These are phyloP conservation scores for Colletotrichum eremochloae DNA, from an alignment of 2,329 filamentous ascomycete genomes.

Conservation along the genomic window DNA sequence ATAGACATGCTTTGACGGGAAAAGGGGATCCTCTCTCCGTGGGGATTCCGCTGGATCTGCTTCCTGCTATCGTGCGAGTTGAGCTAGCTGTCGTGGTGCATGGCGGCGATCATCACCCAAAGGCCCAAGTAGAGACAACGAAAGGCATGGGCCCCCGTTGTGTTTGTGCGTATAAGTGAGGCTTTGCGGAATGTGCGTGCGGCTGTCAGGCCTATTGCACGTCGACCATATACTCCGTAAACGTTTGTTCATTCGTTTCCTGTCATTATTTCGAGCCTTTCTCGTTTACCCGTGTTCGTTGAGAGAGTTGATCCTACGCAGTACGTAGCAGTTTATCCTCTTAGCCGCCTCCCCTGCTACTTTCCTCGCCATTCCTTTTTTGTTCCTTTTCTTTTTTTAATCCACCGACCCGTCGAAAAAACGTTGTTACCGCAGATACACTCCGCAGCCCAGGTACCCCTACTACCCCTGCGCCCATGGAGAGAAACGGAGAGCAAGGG, in stretches of 20 bases:
- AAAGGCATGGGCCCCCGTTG: background rate
- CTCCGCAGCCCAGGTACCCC: background rate
- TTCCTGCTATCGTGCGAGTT: too few species aligned
- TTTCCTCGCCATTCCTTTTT: conserved; percentile 33
- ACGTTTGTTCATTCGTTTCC: background rate
- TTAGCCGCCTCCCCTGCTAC: background rate
- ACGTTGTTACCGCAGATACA: conserved; percentile 40
- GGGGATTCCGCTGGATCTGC: background rate
- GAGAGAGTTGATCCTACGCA: background rate
- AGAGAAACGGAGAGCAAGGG: background rate
- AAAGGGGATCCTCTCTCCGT: background rate
- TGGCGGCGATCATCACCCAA: too few species aligned
- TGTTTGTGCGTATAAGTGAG: background rate
- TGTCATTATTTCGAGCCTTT: background rate
- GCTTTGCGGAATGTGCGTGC: conserved; percentile 5
- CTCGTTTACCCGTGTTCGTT: background rate
- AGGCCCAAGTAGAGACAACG: too few species aligned
- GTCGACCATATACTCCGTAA: background rate
- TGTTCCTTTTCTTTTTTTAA: background rate
- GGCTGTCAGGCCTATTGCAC: background rate
- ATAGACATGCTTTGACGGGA: background rate
- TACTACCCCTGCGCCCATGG: conserved; percentile 25
- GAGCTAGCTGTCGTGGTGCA: too few species aligned
- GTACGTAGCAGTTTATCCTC: too few species aligned
- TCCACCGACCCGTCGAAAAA: conserved; percentile 14